A percentile compares a stretch with the other conserved stretches of the same genome.
These are phyloP conservation scores for Talaromyces ruber DNA, from an alignment of 495 filamentous ascomycete genomes.

Conservation along the genomic window DNA sequence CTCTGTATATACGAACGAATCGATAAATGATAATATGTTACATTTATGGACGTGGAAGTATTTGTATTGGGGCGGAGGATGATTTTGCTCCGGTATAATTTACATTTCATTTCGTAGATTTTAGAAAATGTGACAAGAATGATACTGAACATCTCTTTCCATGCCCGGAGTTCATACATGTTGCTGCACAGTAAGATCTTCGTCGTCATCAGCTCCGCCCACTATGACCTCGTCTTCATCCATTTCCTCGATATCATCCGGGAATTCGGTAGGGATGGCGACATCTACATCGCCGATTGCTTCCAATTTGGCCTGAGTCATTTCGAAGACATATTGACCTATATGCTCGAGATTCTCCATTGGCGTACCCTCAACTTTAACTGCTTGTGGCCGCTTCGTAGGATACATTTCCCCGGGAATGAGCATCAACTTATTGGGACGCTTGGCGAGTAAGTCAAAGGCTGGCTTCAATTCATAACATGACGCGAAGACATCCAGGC, in stretches of 20 bases:
- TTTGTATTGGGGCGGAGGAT: neutral
- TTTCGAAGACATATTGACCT: conserved; percentile 95
- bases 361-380: conserved; percentile 48
- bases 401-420: conserved; percentile 84
- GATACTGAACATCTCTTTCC: neutral
- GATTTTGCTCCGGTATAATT: neutral
- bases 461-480: conserved; percentile 83
- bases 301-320: conserved; percentile 79
- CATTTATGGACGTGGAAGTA: neutral
- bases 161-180: neutral
- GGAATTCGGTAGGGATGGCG: conserved; percentile 21
- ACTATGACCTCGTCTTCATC: conserved; percentile 37
- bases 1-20: neutral
- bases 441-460: conserved; percentile 63
- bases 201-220: conserved; percentile 24
- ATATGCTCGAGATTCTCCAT: conserved; percentile 94
- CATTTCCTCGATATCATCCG: conserved; percentile 29
- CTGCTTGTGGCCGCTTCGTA: conserved; percentile 49
- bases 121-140: neutral
- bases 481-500: conserved; percentile 79
- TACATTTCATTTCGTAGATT: neutral
- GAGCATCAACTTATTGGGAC: conserved; percentile 70
- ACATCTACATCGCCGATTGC: conserved; percentile 40
- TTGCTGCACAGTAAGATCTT: conserved; percentile 9
- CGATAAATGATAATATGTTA: neutral